Evolutionary conservation across 2,329 filamentous ascomycete genomes (phyloP), one percentile per base, ranked within the genome.

Genomic region (Albifimbria verrucaria): DNA sequence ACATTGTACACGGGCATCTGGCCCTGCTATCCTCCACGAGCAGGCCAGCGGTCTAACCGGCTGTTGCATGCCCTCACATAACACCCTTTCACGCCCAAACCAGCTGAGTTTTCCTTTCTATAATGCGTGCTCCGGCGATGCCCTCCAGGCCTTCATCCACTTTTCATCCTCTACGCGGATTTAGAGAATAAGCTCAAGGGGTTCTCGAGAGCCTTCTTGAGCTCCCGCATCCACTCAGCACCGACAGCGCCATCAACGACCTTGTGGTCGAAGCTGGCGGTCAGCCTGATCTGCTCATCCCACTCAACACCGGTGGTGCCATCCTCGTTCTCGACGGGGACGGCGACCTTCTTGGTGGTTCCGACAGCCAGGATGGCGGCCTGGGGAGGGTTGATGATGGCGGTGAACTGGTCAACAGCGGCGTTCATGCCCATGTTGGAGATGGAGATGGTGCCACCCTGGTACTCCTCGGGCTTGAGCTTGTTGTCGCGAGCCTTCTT

Each of bases 401-500:
- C 94, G 50, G 94, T 97, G 79, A 99, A 99, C 72, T 92, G 86
- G 77, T 97, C 92, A 58, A 99, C 88, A 49, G 94, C 93, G 47
- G 87, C 70, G 84, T 99, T 99, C 94, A 99, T 99, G 75, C 94
- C 94, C 94, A 99, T 96, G 86, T 99, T 99, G 78, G 90, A 96
- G 77, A 99, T 97, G 74, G 93, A 97, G 78, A 99, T 96, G 72
- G 91, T 96, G 72, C 94, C 94, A 52, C 94, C 94, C 82, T 97
- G 93, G 86, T 96, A 99, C 78, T 99, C 92, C 75, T 99, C 93
- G 47, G 94, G 94, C 88, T 97, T 97, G 66, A 99, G 89, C 86
- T 97, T 99, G 77, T 90, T 90, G 64, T 97, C 94, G 57, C 92
- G 86, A 58, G 94, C 94, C 72, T 91, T 90, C 86, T 96, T 96